A percentile compares a stretch with the other conserved stretches of the same genome.
These are phyloP conservation scores for Microdochium bolleyi DNA, from an alignment of 2,329 filamentous ascomycete species.

Conservation along the genomic window DNA sequence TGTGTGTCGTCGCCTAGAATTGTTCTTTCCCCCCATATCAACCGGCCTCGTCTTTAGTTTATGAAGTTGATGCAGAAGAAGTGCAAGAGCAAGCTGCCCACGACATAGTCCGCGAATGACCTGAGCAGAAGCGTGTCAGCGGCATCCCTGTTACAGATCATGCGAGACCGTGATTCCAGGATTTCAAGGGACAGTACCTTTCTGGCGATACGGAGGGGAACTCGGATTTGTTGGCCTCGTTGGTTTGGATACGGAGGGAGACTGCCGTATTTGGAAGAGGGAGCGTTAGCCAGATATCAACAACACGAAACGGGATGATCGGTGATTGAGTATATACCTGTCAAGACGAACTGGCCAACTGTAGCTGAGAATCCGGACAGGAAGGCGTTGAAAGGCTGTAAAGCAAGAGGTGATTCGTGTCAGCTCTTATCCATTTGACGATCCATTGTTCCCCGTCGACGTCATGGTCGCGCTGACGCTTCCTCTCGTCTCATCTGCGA, in stretches of 20 bases:
- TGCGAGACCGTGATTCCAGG: conserved; percentile 6
- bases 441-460: neutral
- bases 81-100: conserved; percentile 91
- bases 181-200: conserved; percentile 45
- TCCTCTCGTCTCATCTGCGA: neutral
- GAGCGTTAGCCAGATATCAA: conserved; percentile 5
- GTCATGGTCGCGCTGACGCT: no score
- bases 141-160: neutral
- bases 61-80: conserved; percentile 99
- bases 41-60: conserved; percentile 53
- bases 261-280: conserved; percentile 28
- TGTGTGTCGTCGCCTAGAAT: conserved; percentile 1
- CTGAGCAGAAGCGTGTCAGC: conserved; percentile 33
- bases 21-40: neutral
- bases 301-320: no score
- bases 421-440: no score
- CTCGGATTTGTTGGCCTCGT: conserved; percentile 69
- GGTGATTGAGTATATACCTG: conserved; percentile 47
- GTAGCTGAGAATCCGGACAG: conserved; percentile 90
- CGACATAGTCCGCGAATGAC: conserved; percentile 92
- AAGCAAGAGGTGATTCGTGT: conserved; percentile 10
- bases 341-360: conserved; percentile 95
- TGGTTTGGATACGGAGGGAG: conserved; percentile 85
- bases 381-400: conserved; percentile 96
- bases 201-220: conserved; percentile 73